Evolutionary conservation across 1,139 yeast genomes (phyloP).

Genomic region (Magnusiomyces paraingens): DNA sequence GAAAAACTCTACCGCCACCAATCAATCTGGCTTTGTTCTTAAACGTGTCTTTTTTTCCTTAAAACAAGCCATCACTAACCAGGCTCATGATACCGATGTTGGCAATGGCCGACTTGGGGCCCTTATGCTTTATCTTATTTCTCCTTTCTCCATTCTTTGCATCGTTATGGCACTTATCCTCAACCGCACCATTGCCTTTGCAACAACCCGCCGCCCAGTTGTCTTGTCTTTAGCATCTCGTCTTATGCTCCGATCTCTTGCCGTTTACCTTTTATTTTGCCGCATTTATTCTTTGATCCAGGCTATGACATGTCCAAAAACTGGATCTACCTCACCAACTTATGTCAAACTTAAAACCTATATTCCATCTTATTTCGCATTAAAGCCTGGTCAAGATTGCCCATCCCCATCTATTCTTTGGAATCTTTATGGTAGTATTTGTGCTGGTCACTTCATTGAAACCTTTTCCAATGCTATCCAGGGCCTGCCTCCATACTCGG

Average conservation of each 20-base stretch:
- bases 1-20: too few species aligned
- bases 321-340: slow-evolving; percentile 20
- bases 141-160: slow-evolving; percentile 48
- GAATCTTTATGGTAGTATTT: slow-evolving; percentile 56
- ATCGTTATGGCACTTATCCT: slow-evolving; percentile 58
- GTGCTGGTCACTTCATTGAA: slow-evolving; percentile 63
- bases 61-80: too few species aligned
- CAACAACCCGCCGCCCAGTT: slow-evolving; percentile 47
- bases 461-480: slow-evolving; percentile 57
- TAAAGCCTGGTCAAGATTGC: slow-evolving; percentile 14
- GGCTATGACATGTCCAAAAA: slow-evolving; percentile 33
- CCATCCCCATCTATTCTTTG: slow-evolving; percentile 41
- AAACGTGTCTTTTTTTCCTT: too few species aligned
- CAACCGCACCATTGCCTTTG: slow-evolving; percentile 61
- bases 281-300: slow-evolving; percentile 38
- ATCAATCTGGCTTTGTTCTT: too few species aligned
- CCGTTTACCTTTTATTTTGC: slow-evolving; percentile 35
- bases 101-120: too few species aligned
- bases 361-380: slow-evolving; percentile 19
- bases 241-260: slow-evolving; percentile 36
- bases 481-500: slow-evolving; percentile 54
- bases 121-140: slow-evolving; percentile 34
- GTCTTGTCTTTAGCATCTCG: slow-evolving; percentile 28
- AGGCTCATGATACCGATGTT: too few species aligned
- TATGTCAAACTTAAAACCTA: slow-evolving; percentile 9